Conservation (phyloP, 2,329 filamentous ascomycete genomes). For the Ophiostoma tasmaniense region DNA sequence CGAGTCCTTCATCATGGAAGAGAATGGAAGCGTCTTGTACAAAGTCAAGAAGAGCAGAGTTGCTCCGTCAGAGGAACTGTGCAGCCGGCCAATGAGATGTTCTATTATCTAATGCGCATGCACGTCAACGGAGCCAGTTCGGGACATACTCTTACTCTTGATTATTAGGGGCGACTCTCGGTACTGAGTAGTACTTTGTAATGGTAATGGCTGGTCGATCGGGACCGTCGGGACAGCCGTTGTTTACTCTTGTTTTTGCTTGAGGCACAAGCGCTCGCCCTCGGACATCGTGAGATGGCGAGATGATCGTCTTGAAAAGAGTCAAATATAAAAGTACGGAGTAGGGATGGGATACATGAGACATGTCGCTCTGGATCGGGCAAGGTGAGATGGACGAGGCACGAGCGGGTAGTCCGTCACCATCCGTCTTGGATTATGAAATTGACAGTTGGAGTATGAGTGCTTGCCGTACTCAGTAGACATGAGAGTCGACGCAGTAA, state of each 20-base stretch:
- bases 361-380: not conserved
- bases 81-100: not conserved
- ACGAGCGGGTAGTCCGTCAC: not conserved
- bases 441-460: not conserved
- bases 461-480: no score
- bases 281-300: not conserved
- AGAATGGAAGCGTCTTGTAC: not conserved
- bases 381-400: not conserved
- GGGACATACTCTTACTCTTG: not conserved
- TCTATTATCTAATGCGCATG: not conserved
- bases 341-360: not conserved
- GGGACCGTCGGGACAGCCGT: not conserved
- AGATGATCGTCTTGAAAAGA: not conserved
- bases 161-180: not conserved
- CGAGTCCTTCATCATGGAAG: not conserved
- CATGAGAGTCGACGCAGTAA: not conserved
- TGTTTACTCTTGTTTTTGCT: not conserved
- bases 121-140: not conserved
- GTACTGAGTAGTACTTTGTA: no score
- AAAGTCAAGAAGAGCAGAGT: not conserved
- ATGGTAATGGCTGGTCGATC: not conserved
- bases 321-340: not conserved
- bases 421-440: not conserved
- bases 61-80: not conserved
- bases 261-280: not conserved